Evolutionary conservation across 1,284 basidiomycete genomes (phyloP), one percentile per base, ranked within the genome.

Genomic region (Ustilago sp.): DNA sequence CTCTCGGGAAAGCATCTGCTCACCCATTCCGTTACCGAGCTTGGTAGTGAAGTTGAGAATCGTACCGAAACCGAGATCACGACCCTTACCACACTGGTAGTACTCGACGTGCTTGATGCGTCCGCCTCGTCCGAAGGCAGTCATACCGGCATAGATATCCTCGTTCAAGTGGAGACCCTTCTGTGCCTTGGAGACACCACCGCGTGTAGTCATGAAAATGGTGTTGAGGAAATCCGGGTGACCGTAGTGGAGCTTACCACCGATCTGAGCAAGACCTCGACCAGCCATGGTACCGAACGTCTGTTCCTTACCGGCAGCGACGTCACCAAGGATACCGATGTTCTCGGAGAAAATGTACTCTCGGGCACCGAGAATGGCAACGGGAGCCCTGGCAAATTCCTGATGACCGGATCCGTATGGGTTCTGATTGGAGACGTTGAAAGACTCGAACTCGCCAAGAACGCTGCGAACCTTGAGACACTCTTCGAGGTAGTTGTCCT

Each of bases 341-440:
- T 98, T 98, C 89, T 99, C 97, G 58, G 97, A 99, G 89, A 99
- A 99, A 87, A 99, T 98, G 88, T 99, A 99, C 89, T 99, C 97
- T 88, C 97, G 92, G 23, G 96, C 95, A 87, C 97, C 96, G 74
- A 99, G 93, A 82, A 99, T 99, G 19, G 97, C 97, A 39, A 99
- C 94, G 17, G 96, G 96, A 57, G 93, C 88, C 80, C 91, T 91
- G 86, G 90, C 91, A 89, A 95, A 95, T 82, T 82, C 84, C 59
- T 82, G 70, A 53, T 86, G 82, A 43, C 85, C 85, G 39, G 96
- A 93, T 23, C 93, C 92, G 87, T 99, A 99, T 12, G 96, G 96
- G 80, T 92, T 95, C 88, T 93, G 91, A 76, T 89, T 91, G 11
- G 94, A 93, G 9, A 94, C 90, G 60, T 91, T 88, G 87, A 94